Evolutionary conservation across 2,329 filamentous ascomycete species (phyloP), one percentile per base, ranked within the genome.

Genomic region (Pyrenochaeta sp.): DNA sequence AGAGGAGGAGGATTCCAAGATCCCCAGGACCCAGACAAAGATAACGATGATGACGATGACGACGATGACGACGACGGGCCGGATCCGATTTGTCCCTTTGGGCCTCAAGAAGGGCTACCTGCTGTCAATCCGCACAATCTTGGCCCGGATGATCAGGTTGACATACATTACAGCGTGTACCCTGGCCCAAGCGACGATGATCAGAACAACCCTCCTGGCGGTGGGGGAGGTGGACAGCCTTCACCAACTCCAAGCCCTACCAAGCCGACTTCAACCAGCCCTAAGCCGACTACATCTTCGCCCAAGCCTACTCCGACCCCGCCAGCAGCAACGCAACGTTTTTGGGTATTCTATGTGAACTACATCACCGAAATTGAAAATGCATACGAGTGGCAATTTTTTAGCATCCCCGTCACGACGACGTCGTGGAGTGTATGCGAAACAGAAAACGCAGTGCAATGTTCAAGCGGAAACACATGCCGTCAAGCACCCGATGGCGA

Each of bases 1-100:
- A 44, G 32, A 45, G 53, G 46, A 22, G n/a, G 22, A 27, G 53
- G 49, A 40, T 56, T 46, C 39, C 53, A 56, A 37, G 53, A 56
- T 22, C 53, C 53, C 6, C 25, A 27, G 22, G 53, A 50, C n/a
- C 53, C 53, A 15, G 53, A 56, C 39, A 56, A 56, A 37, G 47
- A 56, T 10, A 56, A 50, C 30, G 53, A 56, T 22, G 53, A 55
- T 19, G 46, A 55, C 25, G 53, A 55, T 45, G 53, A 55, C 39
- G 53, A 55, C 37, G 47, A 56, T 22, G 47, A 55, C 34, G 46
- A 43, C 10, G 40, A 43, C 15, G 40, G 25, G 22, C 40, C 40
- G 9, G 9, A 43, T 27, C 10, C 40, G 9, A 51, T 24, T 34
- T 51, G 39, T 32, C 36, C 48, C n/a, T 51, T 32, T 43, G 39